Conservation (phyloP, 495 filamentous ascomycete genomes). For the Neurospora sp. region DNA sequence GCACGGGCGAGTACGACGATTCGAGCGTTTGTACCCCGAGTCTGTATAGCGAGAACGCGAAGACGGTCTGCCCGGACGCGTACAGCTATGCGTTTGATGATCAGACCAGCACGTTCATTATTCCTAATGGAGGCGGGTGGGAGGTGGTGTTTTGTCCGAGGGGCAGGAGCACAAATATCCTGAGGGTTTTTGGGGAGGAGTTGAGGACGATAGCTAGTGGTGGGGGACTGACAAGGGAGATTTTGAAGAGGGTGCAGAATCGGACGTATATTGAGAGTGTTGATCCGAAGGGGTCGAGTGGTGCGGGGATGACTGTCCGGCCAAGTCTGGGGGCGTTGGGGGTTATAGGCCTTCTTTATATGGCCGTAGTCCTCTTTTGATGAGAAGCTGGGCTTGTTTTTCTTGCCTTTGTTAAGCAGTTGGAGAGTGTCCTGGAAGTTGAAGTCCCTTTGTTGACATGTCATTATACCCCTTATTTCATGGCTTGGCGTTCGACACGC, state of each 20-base stretch:
- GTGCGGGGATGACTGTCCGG: background rate
- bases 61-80: slow-evolving; percentile 69
- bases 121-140: slow-evolving; percentile 62
- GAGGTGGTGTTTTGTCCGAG: slow-evolving; percentile 66
- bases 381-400: background rate
- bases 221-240: slow-evolving; percentile 4
- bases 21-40: slow-evolving; percentile 50
- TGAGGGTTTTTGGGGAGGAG: slow-evolving; percentile 39
- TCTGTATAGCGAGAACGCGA: slow-evolving; percentile 52
- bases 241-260: slow-evolving; percentile 12
- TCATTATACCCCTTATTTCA: background rate
- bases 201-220: slow-evolving; percentile 24
- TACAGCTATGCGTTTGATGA: slow-evolving; percentile 78
- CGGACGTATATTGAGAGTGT: slow-evolving; percentile 15
- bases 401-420: background rate
- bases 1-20: slow-evolving; percentile 50
- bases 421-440: background rate
- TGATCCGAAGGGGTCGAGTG: background rate
- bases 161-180: slow-evolving; percentile 60
- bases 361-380: background rate
- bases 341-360: background rate
- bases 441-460: background rate
- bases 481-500: background rate
- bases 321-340: background rate
- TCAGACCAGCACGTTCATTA: slow-evolving; percentile 61